Conservation (phyloP, 257 asterid species). For the Penstemon eatonii region DNA sequence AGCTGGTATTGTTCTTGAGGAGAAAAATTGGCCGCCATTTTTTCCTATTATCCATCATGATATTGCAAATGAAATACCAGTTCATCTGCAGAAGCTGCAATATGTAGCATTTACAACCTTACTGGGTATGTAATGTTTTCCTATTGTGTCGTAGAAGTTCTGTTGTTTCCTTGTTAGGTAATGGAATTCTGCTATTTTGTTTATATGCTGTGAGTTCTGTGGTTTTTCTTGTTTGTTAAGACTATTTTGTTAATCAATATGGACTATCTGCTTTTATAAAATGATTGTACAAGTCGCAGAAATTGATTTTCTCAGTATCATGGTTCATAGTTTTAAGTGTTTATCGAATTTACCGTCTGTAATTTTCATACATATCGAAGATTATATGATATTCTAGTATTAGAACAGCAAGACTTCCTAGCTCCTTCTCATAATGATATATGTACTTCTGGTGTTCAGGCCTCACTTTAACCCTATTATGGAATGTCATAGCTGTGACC, state of each 20-base stretch:
- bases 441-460: conserved; percentile 54
- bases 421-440: conserved; percentile 19
- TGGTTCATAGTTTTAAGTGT: background rate
- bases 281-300: conserved; percentile 18
- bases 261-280: background rate
- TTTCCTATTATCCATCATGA: conserved; percentile 31
- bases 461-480: conserved; percentile 59
- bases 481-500: conserved; percentile 86
- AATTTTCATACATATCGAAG: background rate
- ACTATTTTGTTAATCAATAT: background rate
- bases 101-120: conserved; percentile 31
- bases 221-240: no score
- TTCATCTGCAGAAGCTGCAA: conserved; percentile 35
- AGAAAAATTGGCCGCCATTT: conserved; percentile 30
- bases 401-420: background rate
- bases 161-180: conserved; percentile 6
- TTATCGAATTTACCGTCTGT: conserved; percentile 6
- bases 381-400: conserved; percentile 5
- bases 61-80: conserved; percentile 30
- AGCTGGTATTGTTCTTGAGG: conserved; percentile 61
- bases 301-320: background rate
- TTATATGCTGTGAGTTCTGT: background rate
- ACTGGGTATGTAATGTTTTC: conserved; percentile 15
- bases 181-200: background rate
- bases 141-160: background rate